Percentiles rank a stretch among this genome's conserved stretches.
Evolutionary conservation across 495 filamentous ascomycete species (phyloP).

Genomic region (Astrothelium subdiscretum): DNA sequence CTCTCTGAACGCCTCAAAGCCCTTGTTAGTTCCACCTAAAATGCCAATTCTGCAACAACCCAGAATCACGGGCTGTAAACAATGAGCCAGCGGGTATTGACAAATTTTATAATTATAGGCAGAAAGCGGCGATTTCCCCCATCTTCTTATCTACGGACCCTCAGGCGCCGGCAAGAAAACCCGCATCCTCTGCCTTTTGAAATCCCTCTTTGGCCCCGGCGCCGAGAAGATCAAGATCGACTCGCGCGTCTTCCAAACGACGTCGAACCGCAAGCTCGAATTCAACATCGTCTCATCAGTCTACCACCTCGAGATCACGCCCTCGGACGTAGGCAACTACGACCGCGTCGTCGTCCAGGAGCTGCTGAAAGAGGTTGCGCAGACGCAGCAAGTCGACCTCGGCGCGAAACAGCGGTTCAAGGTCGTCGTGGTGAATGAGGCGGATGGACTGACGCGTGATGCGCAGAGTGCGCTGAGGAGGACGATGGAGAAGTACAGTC

Average conservation of each 20-base stretch:
- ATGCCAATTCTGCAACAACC: too few species aligned
- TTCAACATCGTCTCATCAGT: slow-evolving; percentile 95
- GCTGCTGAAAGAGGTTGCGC: slow-evolving; percentile 91
- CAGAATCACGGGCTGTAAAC: too few species aligned
- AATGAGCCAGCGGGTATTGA: slow-evolving; percentile 3
- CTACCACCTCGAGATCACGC: slow-evolving; percentile 97
- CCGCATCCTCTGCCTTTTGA: slow-evolving; percentile 71
- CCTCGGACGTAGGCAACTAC: slow-evolving; percentile 92
- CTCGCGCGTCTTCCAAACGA: slow-evolving; percentile 88
- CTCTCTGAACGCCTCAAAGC: slow-evolving; percentile 80
- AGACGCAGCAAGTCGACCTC: slow-evolving; percentile 94
- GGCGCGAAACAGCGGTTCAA: slow-evolving; percentile 86
- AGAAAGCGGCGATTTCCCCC: slow-evolving; percentile 92
- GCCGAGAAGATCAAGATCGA: slow-evolving; percentile 33
- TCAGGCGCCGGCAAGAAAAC: slow-evolving; percentile 97
- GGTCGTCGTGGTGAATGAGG: slow-evolving; percentile 97
- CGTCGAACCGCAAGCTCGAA: slow-evolving; percentile 88
- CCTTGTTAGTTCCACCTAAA: slow-evolving; percentile 46
- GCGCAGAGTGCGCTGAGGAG: slow-evolving; percentile 88
- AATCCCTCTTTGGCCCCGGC: slow-evolving; percentile 23
- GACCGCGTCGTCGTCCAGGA: slow-evolving; percentile 94
- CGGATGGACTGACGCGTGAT: slow-evolving; percentile 88
- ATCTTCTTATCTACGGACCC: slow-evolving; percentile 91
- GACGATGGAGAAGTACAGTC: slow-evolving; percentile 99
- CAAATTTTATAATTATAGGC: slow-evolving; percentile 44